Percentiles rank a stretch among this genome's conserved stretches.
These are phyloP conservation scores for Fusarium sp. DNA, from an alignment of 2,329 filamentous ascomycete species.

Conservation along the genomic window DNA sequence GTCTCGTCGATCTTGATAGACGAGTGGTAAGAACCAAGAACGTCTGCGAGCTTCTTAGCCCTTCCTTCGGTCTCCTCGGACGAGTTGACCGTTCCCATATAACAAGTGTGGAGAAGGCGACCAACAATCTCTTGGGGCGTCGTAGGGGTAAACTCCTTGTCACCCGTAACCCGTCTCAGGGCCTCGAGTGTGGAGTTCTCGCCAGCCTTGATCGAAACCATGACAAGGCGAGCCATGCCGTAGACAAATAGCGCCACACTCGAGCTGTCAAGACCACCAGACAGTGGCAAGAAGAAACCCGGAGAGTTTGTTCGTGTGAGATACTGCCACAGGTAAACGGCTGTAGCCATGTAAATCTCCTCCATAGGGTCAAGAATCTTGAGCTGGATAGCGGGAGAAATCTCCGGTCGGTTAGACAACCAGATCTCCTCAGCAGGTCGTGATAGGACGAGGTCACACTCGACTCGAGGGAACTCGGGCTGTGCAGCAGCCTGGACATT, in stretches of 20 bases:
- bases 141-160: not conserved
- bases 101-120: not conserved
- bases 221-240: not conserved
- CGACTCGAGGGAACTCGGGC: conserved; percentile 47
- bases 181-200: not conserved
- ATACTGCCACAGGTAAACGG: conserved; percentile 57
- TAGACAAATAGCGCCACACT: not conserved
- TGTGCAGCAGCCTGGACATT: conserved; percentile 66
- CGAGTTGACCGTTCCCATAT: not conserved
- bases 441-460: conserved; percentile 44
- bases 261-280: not conserved
- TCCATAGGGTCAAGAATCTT: conserved; percentile 47
- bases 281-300: not conserved
- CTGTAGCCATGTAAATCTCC: conserved; percentile 47
- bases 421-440: conserved; percentile 16
- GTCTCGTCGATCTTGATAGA: not conserved
- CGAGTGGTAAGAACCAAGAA: not conserved
- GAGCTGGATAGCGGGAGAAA: conserved; percentile 43
- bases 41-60: not conserved
- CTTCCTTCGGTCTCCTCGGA: not conserved
- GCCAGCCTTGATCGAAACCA: not conserved
- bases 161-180: not conserved
- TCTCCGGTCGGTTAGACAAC: not conserved
- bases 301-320: conserved; percentile 9
- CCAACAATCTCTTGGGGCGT: not conserved